Evolutionary conservation across 1,284 basidiomycete species (phyloP).

Genomic region (Inonotus hispidus): DNA sequence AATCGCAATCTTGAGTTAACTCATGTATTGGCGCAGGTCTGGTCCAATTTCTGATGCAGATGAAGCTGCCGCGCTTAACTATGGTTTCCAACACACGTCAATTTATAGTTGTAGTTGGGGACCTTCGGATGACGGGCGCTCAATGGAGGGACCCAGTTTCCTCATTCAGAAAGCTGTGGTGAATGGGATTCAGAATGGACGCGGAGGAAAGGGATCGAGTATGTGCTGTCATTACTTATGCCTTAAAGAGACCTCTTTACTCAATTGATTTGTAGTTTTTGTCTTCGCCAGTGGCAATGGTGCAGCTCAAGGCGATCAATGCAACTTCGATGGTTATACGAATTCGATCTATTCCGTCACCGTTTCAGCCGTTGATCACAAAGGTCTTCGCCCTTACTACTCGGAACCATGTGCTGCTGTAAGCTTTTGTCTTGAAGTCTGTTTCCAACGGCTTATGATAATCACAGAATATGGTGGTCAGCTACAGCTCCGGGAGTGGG

Average conservation of each 20-base stretch:
- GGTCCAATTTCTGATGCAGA: constrained; percentile 98
- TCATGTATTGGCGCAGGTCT: constrained; percentile 37
- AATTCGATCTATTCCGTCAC: constrained; percentile 97
- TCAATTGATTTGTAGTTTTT: constrained; percentile 44
- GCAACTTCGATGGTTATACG: constrained; percentile 99
- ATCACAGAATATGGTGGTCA: constrained; percentile 78
- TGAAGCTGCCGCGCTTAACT: constrained; percentile 95
- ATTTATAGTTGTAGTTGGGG: constrained; percentile 99
- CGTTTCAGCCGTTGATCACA: constrained; percentile 89
- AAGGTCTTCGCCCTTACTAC: constrained; percentile 93
- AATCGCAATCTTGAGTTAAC: not conserved
- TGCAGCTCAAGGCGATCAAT: constrained; percentile 88
- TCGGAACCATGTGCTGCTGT: constrained; percentile 91
- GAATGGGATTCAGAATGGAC: constrained; percentile 91
- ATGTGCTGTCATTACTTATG: constrained; percentile 18
- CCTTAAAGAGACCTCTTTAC: not conserved
- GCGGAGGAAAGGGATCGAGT: constrained; percentile 79
- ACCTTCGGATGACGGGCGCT: constrained; percentile 90
- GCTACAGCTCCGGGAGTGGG: constrained; percentile 94
- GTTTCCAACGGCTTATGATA: not conserved
- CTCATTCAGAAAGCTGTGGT: constrained; percentile 93
- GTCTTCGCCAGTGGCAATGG: constrained; percentile 99
- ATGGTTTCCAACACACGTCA: constrained; percentile 86
- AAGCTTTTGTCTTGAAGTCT: not conserved
- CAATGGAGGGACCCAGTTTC: constrained; percentile 93